Evolutionary conservation across 768 basidiomycete genomes (phyloP).

Genomic region (Boletales sp.): DNA sequence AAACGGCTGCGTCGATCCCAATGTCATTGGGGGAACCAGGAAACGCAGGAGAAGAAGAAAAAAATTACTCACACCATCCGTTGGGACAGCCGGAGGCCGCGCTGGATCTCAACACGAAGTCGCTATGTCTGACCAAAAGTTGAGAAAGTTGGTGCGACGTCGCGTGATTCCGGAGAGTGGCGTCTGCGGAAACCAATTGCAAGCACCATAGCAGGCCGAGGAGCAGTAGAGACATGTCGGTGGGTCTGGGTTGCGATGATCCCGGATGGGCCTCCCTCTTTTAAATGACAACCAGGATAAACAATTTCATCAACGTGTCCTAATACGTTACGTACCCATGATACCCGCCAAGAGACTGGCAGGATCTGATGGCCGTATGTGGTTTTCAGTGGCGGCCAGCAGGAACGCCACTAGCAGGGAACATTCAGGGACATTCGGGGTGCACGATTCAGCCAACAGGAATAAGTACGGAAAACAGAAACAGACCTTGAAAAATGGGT

Average conservation of each 20-base stretch:
- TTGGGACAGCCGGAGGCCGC: constrained; percentile 3
- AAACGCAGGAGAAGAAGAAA: neutral
- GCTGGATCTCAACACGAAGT: constrained; percentile 5
- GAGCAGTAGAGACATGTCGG: constrained; percentile 9
- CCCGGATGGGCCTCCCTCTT: neutral
- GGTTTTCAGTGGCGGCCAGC: neutral
- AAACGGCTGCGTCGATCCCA: constrained; percentile 9
- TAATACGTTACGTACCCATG: neutral
- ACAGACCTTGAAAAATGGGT: neutral
- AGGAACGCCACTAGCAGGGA: neutral
- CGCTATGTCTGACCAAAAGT: constrained; percentile 10
- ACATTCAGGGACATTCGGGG: neutral
- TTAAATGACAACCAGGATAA: neutral
- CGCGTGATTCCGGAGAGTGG: neutral
- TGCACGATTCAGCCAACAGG: too few relatives aligned
- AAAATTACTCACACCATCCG: constrained; percentile 12
- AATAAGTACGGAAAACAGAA: neutral
- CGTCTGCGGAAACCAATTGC: constrained; percentile 7
- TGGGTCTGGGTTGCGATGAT: too few relatives aligned
- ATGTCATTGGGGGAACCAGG: neutral
- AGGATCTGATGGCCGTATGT: too few relatives aligned
- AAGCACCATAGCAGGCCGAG: constrained; percentile 10
- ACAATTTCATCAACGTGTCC: neutral
- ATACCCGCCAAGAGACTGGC: too few relatives aligned
- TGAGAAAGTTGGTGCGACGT: neutral